A percentile compares a stretch with the other conserved stretches of the same genome.
These are phyloP conservation scores for Cadophora sp. DNA, from an alignment of 2,329 filamentous ascomycete genomes.

Conservation along the genomic window DNA sequence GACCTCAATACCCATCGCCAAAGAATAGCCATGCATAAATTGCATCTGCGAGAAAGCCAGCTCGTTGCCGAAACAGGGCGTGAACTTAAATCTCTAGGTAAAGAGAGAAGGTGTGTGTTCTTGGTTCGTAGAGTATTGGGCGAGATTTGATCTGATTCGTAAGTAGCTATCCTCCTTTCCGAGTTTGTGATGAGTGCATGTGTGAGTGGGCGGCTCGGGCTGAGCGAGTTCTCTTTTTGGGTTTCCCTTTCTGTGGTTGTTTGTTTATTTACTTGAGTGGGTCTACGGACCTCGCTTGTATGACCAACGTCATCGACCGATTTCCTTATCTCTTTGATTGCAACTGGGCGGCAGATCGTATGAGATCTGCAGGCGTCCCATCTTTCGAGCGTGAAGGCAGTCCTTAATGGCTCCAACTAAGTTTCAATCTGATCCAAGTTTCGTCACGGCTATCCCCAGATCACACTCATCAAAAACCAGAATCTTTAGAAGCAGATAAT, in stretches of 20 bases:
- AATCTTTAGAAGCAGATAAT: neutral
- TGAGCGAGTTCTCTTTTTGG: neutral
- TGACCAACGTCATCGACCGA: too few relatives aligned
- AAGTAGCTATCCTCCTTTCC: neutral
- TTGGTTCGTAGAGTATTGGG: neutral
- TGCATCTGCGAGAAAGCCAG: neutral
- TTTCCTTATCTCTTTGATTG: too few relatives aligned
- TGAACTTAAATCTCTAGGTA: neutral
- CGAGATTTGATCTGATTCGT: slow-evolving; percentile 1
- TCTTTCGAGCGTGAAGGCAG: too few relatives aligned
- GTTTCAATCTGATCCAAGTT: too few relatives aligned
- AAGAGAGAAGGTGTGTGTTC: neutral
- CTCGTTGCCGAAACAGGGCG: neutral
- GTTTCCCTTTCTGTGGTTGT: neutral
- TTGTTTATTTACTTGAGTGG: neutral
- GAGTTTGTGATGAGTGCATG: neutral
- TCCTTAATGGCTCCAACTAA: too few relatives aligned
- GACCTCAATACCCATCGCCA: neutral
- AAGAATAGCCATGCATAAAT: neutral
- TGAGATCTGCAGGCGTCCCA: too few relatives aligned
- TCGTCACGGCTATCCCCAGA: too few relatives aligned
- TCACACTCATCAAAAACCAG: too few relatives aligned
- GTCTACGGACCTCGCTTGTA: neutral
- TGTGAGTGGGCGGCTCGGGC: neutral
- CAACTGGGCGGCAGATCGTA: too few relatives aligned